phyloP scores from a whole-genome alignment of 2,329 filamentous ascomycete genomes.

The Cladophialophora exuberans region DNA sequence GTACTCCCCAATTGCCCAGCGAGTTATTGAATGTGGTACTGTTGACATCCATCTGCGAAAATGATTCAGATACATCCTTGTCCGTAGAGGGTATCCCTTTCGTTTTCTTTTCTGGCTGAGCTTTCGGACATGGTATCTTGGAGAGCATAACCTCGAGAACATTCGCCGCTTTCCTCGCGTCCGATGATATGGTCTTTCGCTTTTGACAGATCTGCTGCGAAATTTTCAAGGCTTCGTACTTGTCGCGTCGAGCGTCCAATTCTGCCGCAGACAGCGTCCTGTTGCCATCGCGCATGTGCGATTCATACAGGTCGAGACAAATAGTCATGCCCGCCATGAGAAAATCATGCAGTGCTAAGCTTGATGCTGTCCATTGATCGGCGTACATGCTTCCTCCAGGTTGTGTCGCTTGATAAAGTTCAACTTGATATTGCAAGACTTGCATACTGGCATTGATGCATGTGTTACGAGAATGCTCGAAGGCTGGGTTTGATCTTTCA shows the following conservation, averaged over 20 bases:
- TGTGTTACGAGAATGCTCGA: conserved; percentile 47
- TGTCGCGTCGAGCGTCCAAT: not conserved
- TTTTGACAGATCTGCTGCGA: conserved; percentile 13
- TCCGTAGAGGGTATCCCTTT: not conserved
- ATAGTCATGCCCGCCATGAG: conserved; percentile 65
- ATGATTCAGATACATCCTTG: not conserved
- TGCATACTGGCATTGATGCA: conserved; percentile 53
- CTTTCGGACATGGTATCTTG: conserved; percentile 10
- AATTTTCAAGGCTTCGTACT: conserved; percentile 8
- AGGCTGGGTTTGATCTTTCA: conserved; percentile 40
- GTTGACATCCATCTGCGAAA: not conserved
- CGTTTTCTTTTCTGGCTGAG: not conserved
- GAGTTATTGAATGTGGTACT: not conserved
- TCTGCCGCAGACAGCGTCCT: not conserved
- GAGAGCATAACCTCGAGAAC: conserved; percentile 14
- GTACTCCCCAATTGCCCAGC: too few relatives aligned
- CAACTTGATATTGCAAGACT: conserved; percentile 53
- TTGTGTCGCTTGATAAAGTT: conserved; percentile 53
- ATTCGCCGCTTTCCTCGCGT: conserved; percentile 9
- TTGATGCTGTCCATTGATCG: conserved; percentile 60
- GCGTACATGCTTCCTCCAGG: conserved; percentile 58
- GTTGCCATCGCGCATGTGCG: not conserved
- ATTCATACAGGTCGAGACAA: conserved; percentile 47
- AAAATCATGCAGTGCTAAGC: conserved; percentile 62
- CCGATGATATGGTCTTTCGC: not conserved